These are phyloP conservation scores for Dacryopinax spathularia DNA, from an alignment of 768 basidiomycete genomes.

Conservation along the genomic window DNA sequence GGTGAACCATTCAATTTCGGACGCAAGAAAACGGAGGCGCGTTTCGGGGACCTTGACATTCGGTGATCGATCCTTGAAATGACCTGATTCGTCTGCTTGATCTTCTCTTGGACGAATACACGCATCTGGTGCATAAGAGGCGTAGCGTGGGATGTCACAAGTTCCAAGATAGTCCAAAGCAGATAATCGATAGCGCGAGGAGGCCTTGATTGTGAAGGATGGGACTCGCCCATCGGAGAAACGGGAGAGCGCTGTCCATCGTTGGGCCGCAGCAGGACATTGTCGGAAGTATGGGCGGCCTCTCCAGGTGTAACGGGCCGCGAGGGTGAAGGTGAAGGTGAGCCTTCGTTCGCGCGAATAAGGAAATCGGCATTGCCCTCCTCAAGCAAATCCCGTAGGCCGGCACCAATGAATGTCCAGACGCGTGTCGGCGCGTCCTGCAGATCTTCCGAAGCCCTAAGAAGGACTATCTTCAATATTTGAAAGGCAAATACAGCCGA, in stretches of 20 bases:
- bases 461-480: slow-evolving; percentile 49
- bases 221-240: slow-evolving; percentile 20
- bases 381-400: slow-evolving; percentile 36
- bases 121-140: slow-evolving; percentile 55
- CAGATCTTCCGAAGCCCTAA: slow-evolving; percentile 49
- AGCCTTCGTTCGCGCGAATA: background rate
- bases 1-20: background rate
- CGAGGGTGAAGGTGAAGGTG: background rate
- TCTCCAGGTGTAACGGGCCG: background rate
- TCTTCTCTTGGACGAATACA: slow-evolving; percentile 49
- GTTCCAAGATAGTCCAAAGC: slow-evolving; percentile 57
- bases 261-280: slow-evolving; percentile 24
- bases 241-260: slow-evolving; percentile 31
- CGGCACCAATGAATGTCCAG: slow-evolving; percentile 47
- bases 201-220: background rate
- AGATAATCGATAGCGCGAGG: slow-evolving; percentile 54
- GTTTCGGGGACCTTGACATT: background rate
- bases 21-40: background rate
- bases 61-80: background rate
- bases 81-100: slow-evolving; percentile 21
- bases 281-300: background rate
- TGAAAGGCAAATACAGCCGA: slow-evolving; percentile 41
- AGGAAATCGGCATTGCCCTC: slow-evolving; percentile 50
- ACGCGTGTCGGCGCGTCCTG: slow-evolving; percentile 39
- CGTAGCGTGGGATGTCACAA: slow-evolving; percentile 45